Conservation (phyloP, 108 stramenopile genomes). For the Cylindrotheca closterium region DNA sequence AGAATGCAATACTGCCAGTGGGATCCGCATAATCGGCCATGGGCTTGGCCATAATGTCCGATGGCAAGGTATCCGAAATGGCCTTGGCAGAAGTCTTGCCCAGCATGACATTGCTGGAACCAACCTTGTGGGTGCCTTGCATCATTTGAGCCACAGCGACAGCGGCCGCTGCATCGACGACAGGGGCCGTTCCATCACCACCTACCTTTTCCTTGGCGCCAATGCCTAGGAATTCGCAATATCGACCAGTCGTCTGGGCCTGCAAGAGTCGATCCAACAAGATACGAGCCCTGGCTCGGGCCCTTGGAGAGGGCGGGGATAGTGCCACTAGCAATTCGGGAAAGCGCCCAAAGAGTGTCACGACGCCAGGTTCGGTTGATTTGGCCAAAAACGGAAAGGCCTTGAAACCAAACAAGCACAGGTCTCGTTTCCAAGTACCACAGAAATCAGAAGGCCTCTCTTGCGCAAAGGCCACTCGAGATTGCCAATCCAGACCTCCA, state of each 20-base stretch:
- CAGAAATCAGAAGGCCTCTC: not conserved
- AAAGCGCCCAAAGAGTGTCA: not conserved
- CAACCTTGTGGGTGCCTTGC: too few relatives aligned
- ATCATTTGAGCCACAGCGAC: too few relatives aligned
- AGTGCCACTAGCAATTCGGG: not conserved
- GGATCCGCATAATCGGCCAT: not conserved
- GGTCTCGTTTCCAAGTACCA: not conserved
- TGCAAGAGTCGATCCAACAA: not conserved
- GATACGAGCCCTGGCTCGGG: not conserved
- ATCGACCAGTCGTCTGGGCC: not conserved
- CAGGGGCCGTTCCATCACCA: not conserved
- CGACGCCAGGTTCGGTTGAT: not conserved
- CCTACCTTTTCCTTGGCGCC: not conserved
- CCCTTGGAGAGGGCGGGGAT: not conserved
- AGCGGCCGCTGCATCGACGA: too few relatives aligned
- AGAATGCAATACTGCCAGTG: not conserved
- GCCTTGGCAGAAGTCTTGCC: too few relatives aligned
- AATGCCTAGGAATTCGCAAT: not conserved
- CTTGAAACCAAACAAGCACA: not conserved
- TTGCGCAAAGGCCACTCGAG: not conserved
- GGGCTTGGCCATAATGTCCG: not conserved
- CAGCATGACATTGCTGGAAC: too few relatives aligned
- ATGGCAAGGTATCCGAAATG: not conserved
- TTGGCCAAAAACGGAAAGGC: not conserved
- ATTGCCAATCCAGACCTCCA: not conserved